Base-by-base conservation (phyloP, 306 rosid genomes). In the Sechiopsis laciniata region DNA sequence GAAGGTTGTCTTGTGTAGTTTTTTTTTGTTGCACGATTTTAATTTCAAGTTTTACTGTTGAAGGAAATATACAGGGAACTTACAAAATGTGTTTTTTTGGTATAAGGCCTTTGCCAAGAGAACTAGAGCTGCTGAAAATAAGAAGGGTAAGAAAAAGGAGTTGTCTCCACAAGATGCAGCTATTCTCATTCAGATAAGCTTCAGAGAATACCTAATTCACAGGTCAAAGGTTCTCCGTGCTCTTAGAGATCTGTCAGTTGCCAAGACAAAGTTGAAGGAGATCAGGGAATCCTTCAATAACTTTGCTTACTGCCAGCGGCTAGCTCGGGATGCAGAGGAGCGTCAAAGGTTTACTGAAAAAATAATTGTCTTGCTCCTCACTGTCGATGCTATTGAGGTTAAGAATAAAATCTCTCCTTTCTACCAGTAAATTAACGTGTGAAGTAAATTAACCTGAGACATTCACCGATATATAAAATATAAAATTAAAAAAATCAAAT, bases 351-450 rank as follows among this genome's bases (percentile, higher is more conserved):
- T 92, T 75, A 54, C 92, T 37, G 97, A 92, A 79, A 92, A 82
- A 83, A 83, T 92, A 66, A 90, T 92, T 61, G 97, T 92, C 81
- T 83, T 92, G 71, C 95, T 92, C 22, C 95, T 92, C 67, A 92
- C 97, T 73, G 91, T 90, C 72, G 97, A 92, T 84, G 86, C 91
- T 61, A 87, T 92, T 63, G 96, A 92, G 96, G 97, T 91, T 75
- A 8, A 45, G 37, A 32, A 37, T 40, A 35, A 26, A 1, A 26
- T 32, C 42, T 13, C 70, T 48, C 10, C 24, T 15, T 20, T 9
- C 26, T 74, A 46, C 29, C 5, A 1, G 52, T 64, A 10, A 37
- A 40, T 64, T 17, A 17, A 40, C 26, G 9, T 13, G 15, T 64
- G 71, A 40, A 19, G 12, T n/a, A n/a, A n/a, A n/a, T n/a, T n/a